Base-by-base conservation (phyloP, 2,329 filamentous ascomycete species). In the Cladosporium sp. region DNA sequence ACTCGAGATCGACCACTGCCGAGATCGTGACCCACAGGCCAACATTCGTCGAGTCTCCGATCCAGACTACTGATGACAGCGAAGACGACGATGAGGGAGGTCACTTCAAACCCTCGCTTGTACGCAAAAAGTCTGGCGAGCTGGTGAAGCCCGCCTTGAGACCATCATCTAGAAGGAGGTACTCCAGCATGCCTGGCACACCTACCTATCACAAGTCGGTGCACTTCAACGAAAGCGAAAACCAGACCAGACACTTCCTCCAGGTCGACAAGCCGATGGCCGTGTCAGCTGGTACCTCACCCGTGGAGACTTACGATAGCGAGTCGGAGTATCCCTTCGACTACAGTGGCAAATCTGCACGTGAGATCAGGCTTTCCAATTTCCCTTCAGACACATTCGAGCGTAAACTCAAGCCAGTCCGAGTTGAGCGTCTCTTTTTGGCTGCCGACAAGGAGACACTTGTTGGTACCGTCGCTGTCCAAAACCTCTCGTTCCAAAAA, bases 91-190 rank as follows among this genome's bases (percentile, higher is more conserved):
- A 83, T 81, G 67, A n/a, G n/a, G n/a, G n/a, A n/a, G n/a, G 68
- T 21, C 65, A 69, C 34, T 69, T 64, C 32, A 96, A 95, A 80
- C 93, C 93, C n/a, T 88, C 89, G 63, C 96, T 98, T 88, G 89
- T 99, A 13, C 89, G 95, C 73, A 99, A 99, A 83, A 99, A 99
- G 84, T 98, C 95, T 46, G 95, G 95, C 36, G 95, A 99, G 80
- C 85, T 99, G 39, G 95, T 99, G 65, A 89, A 95, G 72, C 95
- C 95, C 14, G 95, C 95, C 23, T 85, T 99, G 60, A 89, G 95
- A 59, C 88, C 90, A 46, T 84, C 91, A 14, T 91, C 91, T n/a
- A 86, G 87, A 69, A 86, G 92, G 69, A 87, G 95, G 65, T 94
- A 94, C 0, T 96, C 92, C 3, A 98, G 94, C 81, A 96, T 98